Percentiles rank a stretch among this genome's conserved stretches.
phyloP scores from a whole-genome alignment of 768 basidiomycete genomes.

The Agaricus blazei region DNA sequence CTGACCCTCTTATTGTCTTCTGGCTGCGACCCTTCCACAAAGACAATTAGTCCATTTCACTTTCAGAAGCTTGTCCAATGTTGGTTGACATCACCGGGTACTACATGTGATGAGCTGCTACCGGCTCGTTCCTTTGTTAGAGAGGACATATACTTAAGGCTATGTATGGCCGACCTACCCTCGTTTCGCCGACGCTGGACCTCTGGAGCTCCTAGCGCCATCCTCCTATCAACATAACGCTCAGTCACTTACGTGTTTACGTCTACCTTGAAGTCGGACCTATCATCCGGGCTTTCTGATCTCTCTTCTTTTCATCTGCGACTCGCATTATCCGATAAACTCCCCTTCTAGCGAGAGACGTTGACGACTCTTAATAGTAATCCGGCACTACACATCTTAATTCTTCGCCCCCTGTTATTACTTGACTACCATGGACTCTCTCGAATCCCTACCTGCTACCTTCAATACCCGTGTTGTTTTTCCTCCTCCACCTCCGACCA shows the following conservation, averaged over 20 bases:
- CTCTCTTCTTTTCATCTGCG: not conserved
- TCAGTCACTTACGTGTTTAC: not conserved
- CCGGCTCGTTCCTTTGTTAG: constrained; percentile 16
- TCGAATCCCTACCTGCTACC: constrained; percentile 9
- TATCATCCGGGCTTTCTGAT: not conserved
- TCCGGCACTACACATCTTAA: not conserved
- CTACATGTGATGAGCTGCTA: constrained; percentile 1
- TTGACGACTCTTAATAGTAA: not conserved
- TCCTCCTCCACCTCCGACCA: constrained; percentile 53
- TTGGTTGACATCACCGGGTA: no score
- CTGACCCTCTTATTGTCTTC: constrained; percentile 1
- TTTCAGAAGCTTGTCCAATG: no score
- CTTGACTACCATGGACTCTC: constrained; percentile 9
- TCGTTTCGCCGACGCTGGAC: constrained; percentile 2
- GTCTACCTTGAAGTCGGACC: constrained; percentile 1
- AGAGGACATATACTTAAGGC: constrained; percentile 12
- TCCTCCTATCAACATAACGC: not conserved
- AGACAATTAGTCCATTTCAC: not conserved
- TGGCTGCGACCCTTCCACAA: not conserved
- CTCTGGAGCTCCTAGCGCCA: constrained; percentile 7
- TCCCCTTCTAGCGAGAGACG: constrained; percentile 2
- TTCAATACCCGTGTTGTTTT: constrained; percentile 28
- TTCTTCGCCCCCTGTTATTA: not conserved
- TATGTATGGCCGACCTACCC: not conserved
- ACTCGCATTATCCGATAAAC: not conserved